Conservation (phyloP, 106 monocot genomes). For the Platanthera guangdongensis region DNA sequence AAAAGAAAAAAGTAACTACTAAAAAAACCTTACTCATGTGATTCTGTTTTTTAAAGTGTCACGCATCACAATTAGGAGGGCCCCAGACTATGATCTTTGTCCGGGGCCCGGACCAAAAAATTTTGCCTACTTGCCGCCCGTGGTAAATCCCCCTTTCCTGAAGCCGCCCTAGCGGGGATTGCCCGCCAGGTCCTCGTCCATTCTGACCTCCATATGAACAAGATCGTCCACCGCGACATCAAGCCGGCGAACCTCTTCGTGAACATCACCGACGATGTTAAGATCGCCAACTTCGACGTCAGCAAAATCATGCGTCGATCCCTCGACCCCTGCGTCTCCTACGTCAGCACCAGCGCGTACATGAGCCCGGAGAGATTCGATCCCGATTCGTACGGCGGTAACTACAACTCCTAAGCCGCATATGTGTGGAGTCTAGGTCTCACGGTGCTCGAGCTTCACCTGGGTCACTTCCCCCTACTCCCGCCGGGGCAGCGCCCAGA, state of each 20-base stretch:
- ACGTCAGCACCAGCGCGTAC: slow-evolving; percentile 78
- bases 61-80: too few relatives aligned
- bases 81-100: too few relatives aligned
- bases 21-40: too few relatives aligned
- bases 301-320: slow-evolving; percentile 40
- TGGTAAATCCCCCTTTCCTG: slow-evolving; percentile 17
- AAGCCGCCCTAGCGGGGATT: slow-evolving; percentile 41
- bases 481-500: slow-evolving; percentile 61
- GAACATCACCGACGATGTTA: slow-evolving; percentile 38
- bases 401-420: slow-evolving; percentile 62
- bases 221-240: slow-evolving; percentile 54
- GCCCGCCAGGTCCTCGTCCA: slow-evolving; percentile 39
- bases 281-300: slow-evolving; percentile 78
- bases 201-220: slow-evolving; percentile 48
- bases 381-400: slow-evolving; percentile 41
- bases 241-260: slow-evolving; percentile 46
- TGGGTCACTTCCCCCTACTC: slow-evolving; percentile 63
- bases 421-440: slow-evolving; percentile 82
- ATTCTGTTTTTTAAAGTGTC: too few relatives aligned
- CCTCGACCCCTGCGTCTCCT: slow-evolving; percentile 50
- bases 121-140: slow-evolving; percentile 13
- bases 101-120: too few relatives aligned
- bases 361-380: slow-evolving; percentile 91
- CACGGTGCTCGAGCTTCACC: slow-evolving; percentile 52
- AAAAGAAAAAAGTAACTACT: too few relatives aligned